These are phyloP conservation scores for Nematocida ironsii DNA, from an alignment of 371 early-diverging fungal species.

Conservation along the genomic window DNA sequence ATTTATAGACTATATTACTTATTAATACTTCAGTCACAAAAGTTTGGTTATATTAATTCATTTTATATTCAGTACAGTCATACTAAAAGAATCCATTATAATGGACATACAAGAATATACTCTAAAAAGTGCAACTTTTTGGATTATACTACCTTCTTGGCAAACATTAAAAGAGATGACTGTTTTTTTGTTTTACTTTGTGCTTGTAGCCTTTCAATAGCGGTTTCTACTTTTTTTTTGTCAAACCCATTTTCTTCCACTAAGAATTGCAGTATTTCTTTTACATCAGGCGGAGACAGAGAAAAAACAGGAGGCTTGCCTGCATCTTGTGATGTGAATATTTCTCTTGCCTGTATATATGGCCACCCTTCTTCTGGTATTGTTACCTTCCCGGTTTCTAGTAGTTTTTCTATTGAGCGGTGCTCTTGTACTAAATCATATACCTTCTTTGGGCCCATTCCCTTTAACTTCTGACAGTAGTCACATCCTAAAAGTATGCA, in stretches of 20 bases:
- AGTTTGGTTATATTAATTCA: too few relatives aligned
- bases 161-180: slow-evolving; percentile 1
- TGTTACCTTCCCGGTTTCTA: slow-evolving; percentile 71
- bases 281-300: slow-evolving; percentile 82
- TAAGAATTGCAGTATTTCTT: slow-evolving; percentile 81
- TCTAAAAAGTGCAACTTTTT: too few relatives aligned
- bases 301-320: slow-evolving; percentile 72
- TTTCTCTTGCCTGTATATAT: slow-evolving; percentile 80
- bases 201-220: slow-evolving; percentile 67
- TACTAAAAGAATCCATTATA: too few relatives aligned
- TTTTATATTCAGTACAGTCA: too few relatives aligned
- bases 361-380: slow-evolving; percentile 80
- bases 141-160: background rate
- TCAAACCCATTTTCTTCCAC: slow-evolving; percentile 90
- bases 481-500: slow-evolving; percentile 98
- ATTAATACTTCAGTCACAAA: too few relatives aligned
- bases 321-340: slow-evolving; percentile 78
- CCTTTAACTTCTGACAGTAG: slow-evolving; percentile 89
- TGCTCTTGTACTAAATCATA: slow-evolving; percentile 82
- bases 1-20: too few relatives aligned
- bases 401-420: slow-evolving; percentile 78
- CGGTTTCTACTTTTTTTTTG: slow-evolving; percentile 83
- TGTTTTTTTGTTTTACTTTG: slow-evolving; percentile 17
- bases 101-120: too few relatives aligned
- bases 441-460: slow-evolving; percentile 85